Evolutionary conservation across 2,329 filamentous ascomycete genomes (phyloP), one percentile per base, ranked within the genome.

Genomic region (Nothophoma quercina): DNA sequence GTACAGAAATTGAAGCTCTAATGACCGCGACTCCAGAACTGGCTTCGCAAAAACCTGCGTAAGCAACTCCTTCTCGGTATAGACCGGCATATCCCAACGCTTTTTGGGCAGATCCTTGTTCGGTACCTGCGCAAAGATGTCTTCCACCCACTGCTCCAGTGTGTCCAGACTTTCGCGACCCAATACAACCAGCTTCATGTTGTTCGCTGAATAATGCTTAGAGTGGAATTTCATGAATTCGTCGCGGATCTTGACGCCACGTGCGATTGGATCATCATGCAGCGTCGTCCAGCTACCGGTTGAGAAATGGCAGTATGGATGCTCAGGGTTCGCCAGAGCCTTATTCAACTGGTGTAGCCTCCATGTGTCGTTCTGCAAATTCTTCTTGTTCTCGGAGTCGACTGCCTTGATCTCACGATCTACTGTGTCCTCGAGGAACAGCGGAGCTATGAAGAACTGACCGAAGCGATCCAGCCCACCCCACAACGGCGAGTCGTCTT

Each of bases 351-450:
- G 93, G 67, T 93, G 86, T 58, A 96, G 77, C 13, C 93, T 86
- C 91, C 93, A 96, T 49, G 85, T 84, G 68, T 97, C 93, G 71
- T 86, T 93, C 76, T 97, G 93, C 40, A 97, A 79, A 64, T 97
- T 97, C 83, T 97, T 97, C 83, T 96, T 96, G 78, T 97, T 96
- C 75, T 97, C 93, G 5, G 92, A 96, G 69, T 97, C 92, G 16
- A 97, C 93, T 1, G 93, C 93, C 60, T 84, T 87, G 57, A 97
- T 80, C 76, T 97, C 93, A 41, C 93, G 85, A 65, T 97, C 93
- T 40, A 97, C 75, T 0, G 92, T 95, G 60, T 87, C 91, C 46
- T 88, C 86, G 8, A 96, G 81, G 73, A 97, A 97, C 26, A 97
- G 81, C 0, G 93, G 93, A 56, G 89, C 84, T 60, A 96, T 88